phyloP scores from a whole-genome alignment of 1,139 yeast species.

The Petasospora rhodanensis region DNA sequence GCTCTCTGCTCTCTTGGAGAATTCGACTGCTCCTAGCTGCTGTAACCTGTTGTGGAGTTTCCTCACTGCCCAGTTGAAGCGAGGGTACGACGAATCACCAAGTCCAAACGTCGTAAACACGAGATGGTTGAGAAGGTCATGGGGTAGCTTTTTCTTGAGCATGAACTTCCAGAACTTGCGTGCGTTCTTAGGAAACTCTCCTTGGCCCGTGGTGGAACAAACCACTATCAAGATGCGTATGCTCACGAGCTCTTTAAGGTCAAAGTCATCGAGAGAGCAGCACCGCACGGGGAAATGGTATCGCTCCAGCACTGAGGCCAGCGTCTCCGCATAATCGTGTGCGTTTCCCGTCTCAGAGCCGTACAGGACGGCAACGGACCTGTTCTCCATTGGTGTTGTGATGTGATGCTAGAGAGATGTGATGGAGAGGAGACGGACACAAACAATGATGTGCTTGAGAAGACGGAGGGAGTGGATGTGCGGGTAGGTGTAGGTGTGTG shows the following conservation, averaged over 20 bases:
- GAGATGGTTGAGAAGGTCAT: conserved; percentile 56
- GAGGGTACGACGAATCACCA: conserved; percentile 92
- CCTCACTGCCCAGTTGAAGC: conserved; percentile 79
- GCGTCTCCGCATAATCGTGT: conserved; percentile 73
- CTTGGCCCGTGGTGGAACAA: conserved; percentile 94
- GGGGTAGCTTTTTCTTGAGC: conserved; percentile 63
- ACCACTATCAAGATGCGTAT: conserved; percentile 55
- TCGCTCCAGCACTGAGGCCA: conserved; percentile 55
- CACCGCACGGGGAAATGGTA: conserved; percentile 48
- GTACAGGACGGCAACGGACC: conserved; percentile 56
- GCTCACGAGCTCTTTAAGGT: conserved; percentile 44
- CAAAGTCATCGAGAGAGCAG: conserved; percentile 59
- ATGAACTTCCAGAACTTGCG: conserved; percentile 69
- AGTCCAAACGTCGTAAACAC: conserved; percentile 75
- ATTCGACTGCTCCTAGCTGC: conserved; percentile 78
- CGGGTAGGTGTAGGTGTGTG: background rate
- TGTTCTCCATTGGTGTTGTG: conserved; percentile 6
- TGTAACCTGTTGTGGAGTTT: conserved; percentile 72
- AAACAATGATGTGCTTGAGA: background rate
- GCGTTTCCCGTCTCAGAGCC: conserved; percentile 96
- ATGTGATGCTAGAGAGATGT: too few relatives aligned
- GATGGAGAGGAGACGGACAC: too few relatives aligned
- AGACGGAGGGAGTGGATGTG: background rate
- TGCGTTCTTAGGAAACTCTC: conserved; percentile 82
- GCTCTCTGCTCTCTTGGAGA: conserved; percentile 76